A percentile compares a stretch with the other conserved stretches of the same genome.
Conservation (phyloP, 148 eudicot species). For the Chenopodium quinoa region DNA sequence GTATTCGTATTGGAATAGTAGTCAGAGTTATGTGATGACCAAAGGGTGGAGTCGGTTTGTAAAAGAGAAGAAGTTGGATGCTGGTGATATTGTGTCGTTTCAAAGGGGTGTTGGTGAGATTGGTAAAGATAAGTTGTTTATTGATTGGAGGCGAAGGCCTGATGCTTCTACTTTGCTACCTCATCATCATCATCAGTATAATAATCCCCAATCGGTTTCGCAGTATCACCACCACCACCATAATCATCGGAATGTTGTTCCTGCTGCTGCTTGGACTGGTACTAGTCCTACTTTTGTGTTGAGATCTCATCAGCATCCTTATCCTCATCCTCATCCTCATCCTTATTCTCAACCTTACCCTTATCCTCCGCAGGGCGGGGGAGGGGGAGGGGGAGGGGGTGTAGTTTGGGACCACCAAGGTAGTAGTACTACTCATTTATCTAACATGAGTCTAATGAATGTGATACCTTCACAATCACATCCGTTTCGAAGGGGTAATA, state of each 20-base stretch:
- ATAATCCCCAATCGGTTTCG: background rate
- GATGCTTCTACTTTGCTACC: constrained; percentile 17
- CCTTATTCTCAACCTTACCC: background rate
- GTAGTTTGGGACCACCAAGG: constrained; percentile 30
- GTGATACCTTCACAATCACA: constrained; percentile 20
- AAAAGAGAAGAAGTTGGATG: constrained; percentile 78
- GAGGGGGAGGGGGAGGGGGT: background rate
- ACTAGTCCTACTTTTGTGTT: constrained; percentile 20
- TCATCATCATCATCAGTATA: background rate
- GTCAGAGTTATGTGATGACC: constrained; percentile 90
- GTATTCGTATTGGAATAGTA: constrained; percentile 87
- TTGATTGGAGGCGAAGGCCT: constrained; percentile 78
- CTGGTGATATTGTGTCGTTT: constrained; percentile 74
- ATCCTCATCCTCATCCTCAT: constrained; percentile 25
- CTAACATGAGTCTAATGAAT: constrained; percentile 9
- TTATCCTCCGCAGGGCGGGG: background rate
- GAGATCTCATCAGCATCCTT: constrained; percentile 32
- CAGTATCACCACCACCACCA: background rate
- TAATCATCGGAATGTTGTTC: background rate
- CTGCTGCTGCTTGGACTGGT: background rate
- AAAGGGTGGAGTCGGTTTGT: constrained; percentile 90
- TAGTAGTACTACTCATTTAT: constrained; percentile 19
- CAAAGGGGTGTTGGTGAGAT: constrained; percentile 47
- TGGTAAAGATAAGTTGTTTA: constrained; percentile 52
- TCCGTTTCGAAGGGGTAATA: background rate